phyloP scores from a whole-genome alignment of 345 rosid species.

The Eucalyptus virginea region DNA sequence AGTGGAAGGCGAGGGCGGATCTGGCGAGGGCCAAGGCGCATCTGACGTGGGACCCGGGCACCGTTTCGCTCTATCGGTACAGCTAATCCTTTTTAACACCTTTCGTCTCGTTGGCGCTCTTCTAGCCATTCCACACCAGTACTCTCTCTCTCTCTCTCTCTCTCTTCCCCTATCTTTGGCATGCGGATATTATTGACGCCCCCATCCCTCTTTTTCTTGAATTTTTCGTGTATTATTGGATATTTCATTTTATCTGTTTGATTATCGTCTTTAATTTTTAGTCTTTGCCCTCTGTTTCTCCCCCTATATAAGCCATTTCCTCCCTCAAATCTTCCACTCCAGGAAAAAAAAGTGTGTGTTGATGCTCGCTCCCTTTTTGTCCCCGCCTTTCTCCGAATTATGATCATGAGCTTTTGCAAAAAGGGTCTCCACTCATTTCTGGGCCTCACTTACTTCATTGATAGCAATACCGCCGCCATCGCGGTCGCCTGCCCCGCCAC shows the following conservation, averaged over 20 bases:
- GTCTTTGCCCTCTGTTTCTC: not conserved
- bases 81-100: slow-evolving; percentile 8
- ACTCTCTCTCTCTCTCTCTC: not conserved
- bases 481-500: not conserved
- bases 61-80: slow-evolving; percentile 19
- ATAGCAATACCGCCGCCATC: not conserved
- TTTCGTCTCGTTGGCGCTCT: slow-evolving; percentile 14
- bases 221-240: not conserved
- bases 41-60: slow-evolving; percentile 40
- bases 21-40: slow-evolving; percentile 7
- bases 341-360: not conserved
- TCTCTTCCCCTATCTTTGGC: slow-evolving; percentile 9
- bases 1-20: not conserved
- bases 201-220: not conserved
- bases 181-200: slow-evolving; percentile 25
- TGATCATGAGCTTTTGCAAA: slow-evolving; percentile 39
- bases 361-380: not conserved
- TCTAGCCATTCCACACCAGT: slow-evolving; percentile 3
- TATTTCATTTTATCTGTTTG: not conserved
- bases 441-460: not conserved
- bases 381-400: not conserved
- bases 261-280: not conserved
- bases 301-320: not conserved
- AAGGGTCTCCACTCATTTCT: slow-evolving; percentile 39
- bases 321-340: not conserved